Conservation (phyloP, 192 early-diverging fungal species). For the Entomortierella chlamydospora region DNA sequence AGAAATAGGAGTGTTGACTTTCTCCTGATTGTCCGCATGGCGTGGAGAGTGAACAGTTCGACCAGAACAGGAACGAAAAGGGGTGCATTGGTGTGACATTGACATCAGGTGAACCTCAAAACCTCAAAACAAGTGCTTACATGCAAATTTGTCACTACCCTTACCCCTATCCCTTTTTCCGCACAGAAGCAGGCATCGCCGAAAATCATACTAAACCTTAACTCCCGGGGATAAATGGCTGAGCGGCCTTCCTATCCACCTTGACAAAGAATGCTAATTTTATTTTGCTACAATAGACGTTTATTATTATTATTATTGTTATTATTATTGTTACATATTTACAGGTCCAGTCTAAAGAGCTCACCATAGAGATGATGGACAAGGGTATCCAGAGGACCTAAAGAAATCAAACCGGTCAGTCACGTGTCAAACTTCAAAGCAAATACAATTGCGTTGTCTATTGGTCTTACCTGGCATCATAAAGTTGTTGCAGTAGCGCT, state of each 20-base stretch:
- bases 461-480: slow-evolving; percentile 47
- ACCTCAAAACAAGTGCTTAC: not conserved
- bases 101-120: not conserved
- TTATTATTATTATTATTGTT: not conserved
- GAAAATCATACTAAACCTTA: no score
- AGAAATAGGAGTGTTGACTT: not conserved
- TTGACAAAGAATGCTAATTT: no score
- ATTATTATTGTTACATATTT: slow-evolving; percentile 9
- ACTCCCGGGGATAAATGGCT: no score
- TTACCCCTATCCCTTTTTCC: no score
- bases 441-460: not conserved
- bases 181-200: no score
- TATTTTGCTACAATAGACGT: no score
- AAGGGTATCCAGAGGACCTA: slow-evolving; percentile 51
- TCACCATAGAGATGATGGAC: slow-evolving; percentile 46
- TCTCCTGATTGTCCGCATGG: not conserved
- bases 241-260: no score
- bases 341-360: slow-evolving; percentile 39
- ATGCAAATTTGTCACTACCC: no score
- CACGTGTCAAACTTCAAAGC: not conserved
- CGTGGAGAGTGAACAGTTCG: not conserved
- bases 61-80: slow-evolving; percentile 4
- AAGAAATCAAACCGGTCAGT: not conserved
- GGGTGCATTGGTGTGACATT: slow-evolving; percentile 1
- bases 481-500: slow-evolving; percentile 31